These are phyloP conservation scores for carrot (Daucus carota) DNA, from an alignment of 129 eudicot genomes.

Conservation along the genomic window DNA sequence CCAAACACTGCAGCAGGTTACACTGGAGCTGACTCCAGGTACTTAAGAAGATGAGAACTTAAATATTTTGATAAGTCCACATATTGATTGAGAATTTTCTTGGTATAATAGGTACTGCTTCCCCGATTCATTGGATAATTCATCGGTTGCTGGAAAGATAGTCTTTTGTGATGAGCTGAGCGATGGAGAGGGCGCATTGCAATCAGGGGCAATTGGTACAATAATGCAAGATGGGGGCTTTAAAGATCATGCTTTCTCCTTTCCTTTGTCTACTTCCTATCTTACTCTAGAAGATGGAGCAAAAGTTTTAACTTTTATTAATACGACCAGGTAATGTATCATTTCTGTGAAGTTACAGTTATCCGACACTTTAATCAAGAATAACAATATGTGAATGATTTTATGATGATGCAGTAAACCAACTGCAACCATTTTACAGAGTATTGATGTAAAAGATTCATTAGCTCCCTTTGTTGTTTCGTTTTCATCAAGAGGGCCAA, in stretches of 20 bases:
- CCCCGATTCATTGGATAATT: conserved; percentile 30
- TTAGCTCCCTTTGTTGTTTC: conserved; percentile 24
- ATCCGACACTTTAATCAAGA: background rate
- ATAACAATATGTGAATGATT: background rate
- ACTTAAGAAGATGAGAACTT: background rate
- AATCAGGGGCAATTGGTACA: conserved; percentile 37
- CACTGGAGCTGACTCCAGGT: conserved; percentile 24
- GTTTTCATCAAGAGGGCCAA: conserved; percentile 36
- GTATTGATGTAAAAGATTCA: conserved; percentile 10
- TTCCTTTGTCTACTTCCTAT: conserved; percentile 26
- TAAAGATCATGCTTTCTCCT: conserved; percentile 22
- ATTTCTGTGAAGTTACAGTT: background rate
- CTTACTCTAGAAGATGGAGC: conserved; percentile 15
- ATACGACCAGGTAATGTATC: conserved; percentile 16
- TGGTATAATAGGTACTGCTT: conserved; percentile 28
- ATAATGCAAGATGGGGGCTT: conserved; percentile 21
- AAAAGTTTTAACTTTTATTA: conserved; percentile 9
- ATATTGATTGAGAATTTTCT: background rate
- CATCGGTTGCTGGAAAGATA: conserved; percentile 35
- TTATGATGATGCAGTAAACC: conserved; percentile 18
- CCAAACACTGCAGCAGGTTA: conserved; percentile 34
- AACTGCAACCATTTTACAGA: conserved; percentile 19
- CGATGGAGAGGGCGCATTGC: conserved; percentile 12
- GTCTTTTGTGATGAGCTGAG: conserved; percentile 27
- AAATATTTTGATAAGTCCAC: background rate